phyloP scores from a whole-genome alignment of 2,329 filamentous ascomycete genomes.

The Pleomassaria siparia region DNA sequence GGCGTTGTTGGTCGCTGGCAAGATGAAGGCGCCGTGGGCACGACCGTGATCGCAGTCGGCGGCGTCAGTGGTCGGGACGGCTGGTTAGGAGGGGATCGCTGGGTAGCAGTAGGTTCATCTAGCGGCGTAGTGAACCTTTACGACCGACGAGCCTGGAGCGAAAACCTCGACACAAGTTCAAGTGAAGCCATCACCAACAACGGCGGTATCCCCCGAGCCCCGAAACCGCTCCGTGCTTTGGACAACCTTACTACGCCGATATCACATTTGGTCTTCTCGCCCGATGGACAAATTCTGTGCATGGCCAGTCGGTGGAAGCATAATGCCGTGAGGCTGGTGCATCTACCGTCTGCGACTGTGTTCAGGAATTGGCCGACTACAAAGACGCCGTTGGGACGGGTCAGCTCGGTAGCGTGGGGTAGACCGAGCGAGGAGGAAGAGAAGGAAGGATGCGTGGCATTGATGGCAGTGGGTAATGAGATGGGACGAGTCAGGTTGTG shows the following conservation, averaged over 20 bases:
- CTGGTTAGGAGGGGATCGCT: constrained; percentile 75
- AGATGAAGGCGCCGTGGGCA: constrained; percentile 86
- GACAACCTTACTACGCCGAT: constrained; percentile 88
- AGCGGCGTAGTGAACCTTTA: constrained; percentile 93
- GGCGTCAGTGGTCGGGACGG: constrained; percentile 63
- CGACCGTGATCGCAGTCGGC: constrained; percentile 79
- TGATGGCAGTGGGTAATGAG: constrained; percentile 87
- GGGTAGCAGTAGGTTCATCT: constrained; percentile 84
- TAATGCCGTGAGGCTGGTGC: constrained; percentile 83
- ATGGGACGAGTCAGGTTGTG: constrained; percentile 84
- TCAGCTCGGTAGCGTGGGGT: constrained; percentile 61
- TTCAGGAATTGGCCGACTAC: constrained; percentile 97
- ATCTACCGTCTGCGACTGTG: constrained; percentile 88
- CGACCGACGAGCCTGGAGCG: constrained; percentile 69
- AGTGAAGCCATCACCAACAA: constrained; percentile 34
- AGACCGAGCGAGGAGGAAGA: constrained; percentile 52
- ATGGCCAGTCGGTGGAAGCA: constrained; percentile 87
- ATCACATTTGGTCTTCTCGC: constrained; percentile 76
- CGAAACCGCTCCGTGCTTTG: constrained; percentile 71
- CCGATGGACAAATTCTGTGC: constrained; percentile 85
- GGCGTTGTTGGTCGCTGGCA: constrained; percentile 80
- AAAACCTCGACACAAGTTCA: constrained; percentile 21
- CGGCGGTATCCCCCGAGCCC: constrained; percentile 65
- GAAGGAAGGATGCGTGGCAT: constrained; percentile 58
- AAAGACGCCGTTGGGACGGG: constrained; percentile 81